A percentile compares a stretch with the other conserved stretches of the same genome.
These are phyloP conservation scores for Cyanophora paradoxa DNA, from an alignment of 78 protist species.

Conservation along the genomic window DNA sequence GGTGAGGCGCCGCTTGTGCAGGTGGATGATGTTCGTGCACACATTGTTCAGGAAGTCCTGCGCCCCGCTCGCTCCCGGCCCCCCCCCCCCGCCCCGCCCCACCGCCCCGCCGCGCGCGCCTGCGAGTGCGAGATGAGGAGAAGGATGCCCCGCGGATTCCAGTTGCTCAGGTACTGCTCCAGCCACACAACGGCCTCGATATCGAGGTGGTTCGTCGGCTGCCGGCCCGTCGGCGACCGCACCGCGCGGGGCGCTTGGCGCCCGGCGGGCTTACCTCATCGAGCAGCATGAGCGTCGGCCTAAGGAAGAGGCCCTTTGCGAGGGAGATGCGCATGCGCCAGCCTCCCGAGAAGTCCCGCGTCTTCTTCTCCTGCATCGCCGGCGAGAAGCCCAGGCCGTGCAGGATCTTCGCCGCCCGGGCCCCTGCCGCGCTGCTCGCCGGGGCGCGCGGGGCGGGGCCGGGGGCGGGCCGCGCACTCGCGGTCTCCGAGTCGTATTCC, in stretches of 20 bases:
- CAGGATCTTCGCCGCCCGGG: conserved; percentile 66
- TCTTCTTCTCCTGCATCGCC: conserved; percentile 40
- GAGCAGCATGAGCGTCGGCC: conserved; percentile 40
- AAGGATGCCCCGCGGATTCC: conserved; percentile 56
- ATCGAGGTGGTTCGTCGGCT: conserved; percentile 73
- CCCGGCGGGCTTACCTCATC: no score
- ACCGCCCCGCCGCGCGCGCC: not conserved
- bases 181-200: conserved; percentile 82
- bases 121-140: conserved; percentile 73
- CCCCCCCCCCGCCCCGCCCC: not conserved
- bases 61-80: conserved; percentile 2
- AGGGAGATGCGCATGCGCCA: conserved; percentile 84
- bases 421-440: no score
- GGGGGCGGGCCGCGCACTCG: no score
- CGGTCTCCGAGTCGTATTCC: conserved; percentile 47
- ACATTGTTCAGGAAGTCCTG: conserved; percentile 80
- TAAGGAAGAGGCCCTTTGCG: conserved; percentile 62
- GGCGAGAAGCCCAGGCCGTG: conserved; percentile 74
- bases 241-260: no score
- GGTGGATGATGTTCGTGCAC: conserved; percentile 77
- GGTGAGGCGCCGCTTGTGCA: conserved; percentile 40
- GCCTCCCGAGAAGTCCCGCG: conserved; percentile 70
- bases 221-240: no score
- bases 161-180: conserved; percentile 67
- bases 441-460: no score